These are phyloP conservation scores for Cadophora gregata DNA, from an alignment of 2,329 filamentous ascomycete genomes.

Conservation along the genomic window DNA sequence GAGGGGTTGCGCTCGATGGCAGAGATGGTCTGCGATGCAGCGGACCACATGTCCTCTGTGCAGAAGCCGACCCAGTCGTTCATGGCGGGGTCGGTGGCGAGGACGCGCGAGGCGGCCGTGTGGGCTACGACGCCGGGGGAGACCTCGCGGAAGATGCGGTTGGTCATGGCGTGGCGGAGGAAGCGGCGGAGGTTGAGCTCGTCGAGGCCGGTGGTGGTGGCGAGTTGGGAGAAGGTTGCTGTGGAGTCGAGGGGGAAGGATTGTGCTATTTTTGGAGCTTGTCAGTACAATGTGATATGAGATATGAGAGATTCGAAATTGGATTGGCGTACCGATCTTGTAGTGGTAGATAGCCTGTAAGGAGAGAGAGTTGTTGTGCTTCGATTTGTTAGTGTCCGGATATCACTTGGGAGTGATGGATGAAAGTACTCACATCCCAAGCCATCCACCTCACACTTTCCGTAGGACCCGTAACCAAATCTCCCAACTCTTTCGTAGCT, in stretches of 20 bases:
- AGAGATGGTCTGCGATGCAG: slow-evolving; percentile 53
- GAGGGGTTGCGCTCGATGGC: slow-evolving; percentile 53
- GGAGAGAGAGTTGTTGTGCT: slow-evolving; percentile 58
- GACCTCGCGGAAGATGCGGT: slow-evolving; percentile 60
- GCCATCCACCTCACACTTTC: slow-evolving; percentile 59
- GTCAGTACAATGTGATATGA: neutral
- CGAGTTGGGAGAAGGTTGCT: slow-evolving; percentile 54
- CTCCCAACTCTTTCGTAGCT: slow-evolving; percentile 55
- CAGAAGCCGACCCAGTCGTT: slow-evolving; percentile 63
- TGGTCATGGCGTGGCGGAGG: slow-evolving; percentile 63
- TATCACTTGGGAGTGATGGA: neutral
- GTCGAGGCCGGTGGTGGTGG: slow-evolving; percentile 53
- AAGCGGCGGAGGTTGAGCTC: slow-evolving; percentile 57
- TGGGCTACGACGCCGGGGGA: slow-evolving; percentile 58
- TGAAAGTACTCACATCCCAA: slow-evolving; percentile 53
- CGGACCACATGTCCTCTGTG: slow-evolving; percentile 55
- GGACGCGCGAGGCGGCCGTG: slow-evolving; percentile 57
- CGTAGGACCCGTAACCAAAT: slow-evolving; percentile 55
- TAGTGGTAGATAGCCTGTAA: slow-evolving; percentile 58
- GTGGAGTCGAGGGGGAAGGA: slow-evolving; percentile 55
- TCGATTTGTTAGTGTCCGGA: slow-evolving; percentile 25
- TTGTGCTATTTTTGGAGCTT: slow-evolving; percentile 39
- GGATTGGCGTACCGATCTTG: slow-evolving; percentile 50
- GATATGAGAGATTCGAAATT: neutral
- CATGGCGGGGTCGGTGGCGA: slow-evolving; percentile 55